Conservation (phyloP, 2,329 filamentous ascomycete genomes). For the Cladosporium colombiae region DNA sequence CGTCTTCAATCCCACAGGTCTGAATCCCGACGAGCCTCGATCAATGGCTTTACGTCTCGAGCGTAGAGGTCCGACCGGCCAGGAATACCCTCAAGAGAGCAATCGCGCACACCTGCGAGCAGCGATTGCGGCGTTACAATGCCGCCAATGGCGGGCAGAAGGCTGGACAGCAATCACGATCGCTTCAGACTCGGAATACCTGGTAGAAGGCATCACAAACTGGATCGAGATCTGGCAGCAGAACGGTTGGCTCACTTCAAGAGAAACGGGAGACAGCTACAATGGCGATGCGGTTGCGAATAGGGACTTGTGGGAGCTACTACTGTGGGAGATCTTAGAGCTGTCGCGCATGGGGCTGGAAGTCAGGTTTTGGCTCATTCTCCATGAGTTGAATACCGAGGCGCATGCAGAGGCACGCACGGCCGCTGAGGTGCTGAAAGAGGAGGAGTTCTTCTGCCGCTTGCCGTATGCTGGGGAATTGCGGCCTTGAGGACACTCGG, state of each 20-base stretch:
- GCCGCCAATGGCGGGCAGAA: background rate
- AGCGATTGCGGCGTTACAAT: background rate
- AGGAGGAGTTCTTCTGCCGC: background rate
- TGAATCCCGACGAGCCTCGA: background rate
- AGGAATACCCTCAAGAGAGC: background rate
- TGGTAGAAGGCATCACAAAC: slow-evolving; percentile 3
- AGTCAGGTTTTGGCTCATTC: slow-evolving; percentile 7
- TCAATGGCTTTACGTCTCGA: background rate
- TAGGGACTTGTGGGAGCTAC: background rate
- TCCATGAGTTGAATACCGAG: background rate
- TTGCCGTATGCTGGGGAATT: background rate
- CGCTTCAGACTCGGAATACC: background rate
- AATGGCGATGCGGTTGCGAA: background rate
- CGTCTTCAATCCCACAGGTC: background rate
- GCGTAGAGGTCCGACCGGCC: background rate
- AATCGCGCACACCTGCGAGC: background rate
- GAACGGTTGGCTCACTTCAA: slow-evolving; percentile 5
- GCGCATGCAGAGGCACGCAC: background rate
- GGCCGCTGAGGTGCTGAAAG: background rate
- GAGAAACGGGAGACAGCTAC: background rate
- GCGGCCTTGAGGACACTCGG: background rate
- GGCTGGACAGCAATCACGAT: background rate
- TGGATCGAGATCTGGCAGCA: slow-evolving; percentile 7
- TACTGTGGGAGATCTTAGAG: background rate
- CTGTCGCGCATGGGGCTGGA: background rate